phyloP scores from a whole-genome alignment of 2,329 filamentous ascomycete genomes.

The Pyrenophora graminea region DNA sequence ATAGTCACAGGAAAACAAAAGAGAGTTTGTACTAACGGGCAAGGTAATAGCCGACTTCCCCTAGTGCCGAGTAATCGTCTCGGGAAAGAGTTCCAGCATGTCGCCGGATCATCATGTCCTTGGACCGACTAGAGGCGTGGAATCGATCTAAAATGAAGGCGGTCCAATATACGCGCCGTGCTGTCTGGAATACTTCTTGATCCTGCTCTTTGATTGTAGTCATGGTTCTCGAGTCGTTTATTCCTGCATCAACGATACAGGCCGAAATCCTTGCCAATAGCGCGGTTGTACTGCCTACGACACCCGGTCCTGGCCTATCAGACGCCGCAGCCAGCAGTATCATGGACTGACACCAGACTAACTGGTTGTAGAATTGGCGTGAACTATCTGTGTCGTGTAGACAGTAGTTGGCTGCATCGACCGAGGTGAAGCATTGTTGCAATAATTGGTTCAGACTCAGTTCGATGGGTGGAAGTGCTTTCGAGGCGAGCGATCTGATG shows the following conservation, averaged over 20 bases:
- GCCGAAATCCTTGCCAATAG: conserved; percentile 40
- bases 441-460: conserved; percentile 33
- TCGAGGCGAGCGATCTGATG: conserved; percentile 38
- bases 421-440: conserved; percentile 33
- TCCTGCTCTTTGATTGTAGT: conserved; percentile 36
- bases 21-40: conserved; percentile 35
- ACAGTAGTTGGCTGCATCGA: conserved; percentile 37
- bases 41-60: conserved; percentile 42
- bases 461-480: conserved; percentile 33
- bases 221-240: conserved; percentile 39
- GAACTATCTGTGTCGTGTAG: conserved; percentile 33
- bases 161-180: conserved; percentile 45
- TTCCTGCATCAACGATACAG: conserved; percentile 34
- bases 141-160: conserved; percentile 46
- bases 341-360: conserved; percentile 42
- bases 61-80: conserved; percentile 38
- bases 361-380: conserved; percentile 37
- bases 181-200: conserved; percentile 33
- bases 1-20: background rate
- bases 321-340: conserved; percentile 40
- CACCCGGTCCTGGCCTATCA: conserved; percentile 36
- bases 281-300: conserved; percentile 34
- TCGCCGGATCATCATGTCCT: conserved; percentile 39
- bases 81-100: conserved; percentile 37
- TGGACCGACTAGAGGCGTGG: conserved; percentile 41